Conservation (phyloP, 2,329 filamentous ascomycete species). For the Nemania sp. region DNA sequence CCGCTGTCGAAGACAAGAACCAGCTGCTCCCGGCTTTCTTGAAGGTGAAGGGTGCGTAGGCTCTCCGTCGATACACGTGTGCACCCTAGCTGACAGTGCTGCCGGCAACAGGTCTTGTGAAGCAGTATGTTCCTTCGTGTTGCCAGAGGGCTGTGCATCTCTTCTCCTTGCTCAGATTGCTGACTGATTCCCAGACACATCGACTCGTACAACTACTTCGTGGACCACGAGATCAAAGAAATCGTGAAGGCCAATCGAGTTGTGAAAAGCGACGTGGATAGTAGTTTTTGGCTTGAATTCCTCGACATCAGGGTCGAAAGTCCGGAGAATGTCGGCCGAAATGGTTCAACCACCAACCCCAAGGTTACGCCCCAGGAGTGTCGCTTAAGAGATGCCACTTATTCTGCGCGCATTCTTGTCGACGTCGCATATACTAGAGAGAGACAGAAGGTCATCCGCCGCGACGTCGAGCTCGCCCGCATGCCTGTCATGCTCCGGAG, state of each 20-base stretch:
- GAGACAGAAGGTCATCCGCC: constrained; percentile 72
- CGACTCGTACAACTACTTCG: constrained; percentile 98
- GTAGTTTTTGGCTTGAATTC: constrained; percentile 90
- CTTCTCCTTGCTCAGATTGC: constrained; percentile 5
- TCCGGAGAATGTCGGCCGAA: constrained; percentile 78
- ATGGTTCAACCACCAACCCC: constrained; percentile 69
- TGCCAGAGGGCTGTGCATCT: neutral
- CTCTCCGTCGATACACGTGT: constrained; percentile 15
- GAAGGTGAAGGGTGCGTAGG: constrained; percentile 78
- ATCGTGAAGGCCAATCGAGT: constrained; percentile 90
- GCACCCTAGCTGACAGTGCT: constrained; percentile 9
- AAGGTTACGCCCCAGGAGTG: constrained; percentile 95
- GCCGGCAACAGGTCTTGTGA: constrained; percentile 63
- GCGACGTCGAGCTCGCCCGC: constrained; percentile 80
- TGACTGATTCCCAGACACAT: constrained; percentile 64
- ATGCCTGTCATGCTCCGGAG: constrained; percentile 98
- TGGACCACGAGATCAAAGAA: constrained; percentile 94
- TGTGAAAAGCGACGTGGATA: constrained; percentile 90
- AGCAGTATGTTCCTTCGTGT: constrained; percentile 63
- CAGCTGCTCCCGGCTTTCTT: constrained; percentile 96
- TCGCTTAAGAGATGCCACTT: constrained; percentile 95
- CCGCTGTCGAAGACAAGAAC: constrained; percentile 83
- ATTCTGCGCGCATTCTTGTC: constrained; percentile 90
- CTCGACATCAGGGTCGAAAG: constrained; percentile 86
- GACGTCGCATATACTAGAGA: constrained; percentile 90